Conservation (phyloP, 2,329 filamentous ascomycete genomes). For the Diplodia seriata region DNA sequence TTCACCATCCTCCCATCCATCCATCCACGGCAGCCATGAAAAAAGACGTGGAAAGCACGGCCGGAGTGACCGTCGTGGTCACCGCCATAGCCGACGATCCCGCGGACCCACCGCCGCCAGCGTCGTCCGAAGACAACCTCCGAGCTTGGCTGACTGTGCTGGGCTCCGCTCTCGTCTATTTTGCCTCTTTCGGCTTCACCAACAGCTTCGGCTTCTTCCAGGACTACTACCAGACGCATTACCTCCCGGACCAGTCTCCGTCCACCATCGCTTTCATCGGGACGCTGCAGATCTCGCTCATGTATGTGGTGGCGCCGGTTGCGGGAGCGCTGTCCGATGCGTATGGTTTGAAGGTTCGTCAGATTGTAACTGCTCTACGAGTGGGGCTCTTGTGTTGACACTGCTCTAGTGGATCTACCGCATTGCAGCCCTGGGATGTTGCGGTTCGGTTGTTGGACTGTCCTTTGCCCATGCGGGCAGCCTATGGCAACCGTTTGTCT, state of each 20-base stretch:
- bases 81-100: not conserved
- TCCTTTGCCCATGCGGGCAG: conserved; percentile 15
- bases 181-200: conserved; percentile 22
- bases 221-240: conserved; percentile 44
- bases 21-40: not conserved
- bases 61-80: not conserved
- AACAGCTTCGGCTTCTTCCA: conserved; percentile 44
- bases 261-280: conserved; percentile 25
- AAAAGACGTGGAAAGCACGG: conserved; percentile 19
- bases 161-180: conserved; percentile 16
- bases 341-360: conserved; percentile 17
- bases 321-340: conserved; percentile 10
- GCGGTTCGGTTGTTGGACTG: conserved; percentile 16
- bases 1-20: no score
- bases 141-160: conserved; percentile 25
- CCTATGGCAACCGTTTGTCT: conserved; percentile 23
- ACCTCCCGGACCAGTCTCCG: conserved; percentile 25
- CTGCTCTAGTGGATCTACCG: conserved; percentile 17
- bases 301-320: conserved; percentile 20
- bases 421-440: conserved; percentile 10
- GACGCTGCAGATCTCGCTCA: conserved; percentile 14
- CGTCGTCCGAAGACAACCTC: conserved; percentile 12
- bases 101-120: not conserved
- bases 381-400: no score
- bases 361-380: not conserved